Base-by-base conservation (phyloP, 805 yeast species). In the Candida nonsorbophila region DNA sequence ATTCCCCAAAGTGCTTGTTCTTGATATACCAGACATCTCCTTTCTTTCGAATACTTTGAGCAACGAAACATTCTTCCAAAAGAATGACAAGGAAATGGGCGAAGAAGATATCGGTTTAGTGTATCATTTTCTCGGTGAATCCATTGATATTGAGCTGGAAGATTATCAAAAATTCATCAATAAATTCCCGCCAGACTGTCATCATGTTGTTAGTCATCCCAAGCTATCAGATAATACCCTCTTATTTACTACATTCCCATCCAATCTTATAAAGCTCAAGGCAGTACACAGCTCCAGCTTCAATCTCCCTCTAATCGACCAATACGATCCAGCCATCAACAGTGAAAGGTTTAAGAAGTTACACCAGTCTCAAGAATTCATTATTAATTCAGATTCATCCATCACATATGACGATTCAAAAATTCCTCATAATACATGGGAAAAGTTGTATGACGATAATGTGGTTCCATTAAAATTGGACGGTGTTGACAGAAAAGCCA, bases 201-300 rank as follows among this genome's bases (percentile, higher is more conserved):
- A 62, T 28, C 95, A 86, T 51, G 62, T 77, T 28, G 64, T 90
- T 4, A 79, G 92, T n/a, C 97, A 90, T 53, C 67, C 78, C 3
- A 51, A 58, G 10, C 62, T 82, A 28, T 64, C 79, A 8, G 75
- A 84, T 12, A 72, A 88, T 47, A 61, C 73, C 1, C 51, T 86
- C 10, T 67, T 74, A 5, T 78, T 76, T 50, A 67, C 61, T 17
- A 69, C 78, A 0, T 67, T 83, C 4, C 76, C 82, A 0, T 41
- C 59, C 1, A 59, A 69, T 12, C 56, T 72, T 2, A 48, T 83
- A 36, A 79, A 77, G 45, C 62, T 84, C 49, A 78, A 75, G 41
- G 54, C 74, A 3, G 39, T 81, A 6, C 68, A 74, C 41, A 54
- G 58, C 4, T 52, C 58, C 4, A 45, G 56, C 28, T 72, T 62